These are phyloP conservation scores for Diaporthe citriasiana DNA, from an alignment of 2,329 filamentous ascomycete genomes.

Conservation along the genomic window DNA sequence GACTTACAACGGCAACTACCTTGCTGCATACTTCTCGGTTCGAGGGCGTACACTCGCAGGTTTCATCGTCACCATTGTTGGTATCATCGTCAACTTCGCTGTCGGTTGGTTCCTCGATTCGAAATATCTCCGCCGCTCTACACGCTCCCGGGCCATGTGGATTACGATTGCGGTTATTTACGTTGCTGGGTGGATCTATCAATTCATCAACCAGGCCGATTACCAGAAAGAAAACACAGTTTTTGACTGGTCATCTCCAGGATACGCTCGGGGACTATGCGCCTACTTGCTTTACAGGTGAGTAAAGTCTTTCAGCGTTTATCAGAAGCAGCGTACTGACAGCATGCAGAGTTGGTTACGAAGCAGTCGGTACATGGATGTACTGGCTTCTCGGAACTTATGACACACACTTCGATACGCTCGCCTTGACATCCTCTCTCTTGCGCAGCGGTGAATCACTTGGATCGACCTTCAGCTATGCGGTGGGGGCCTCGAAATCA, in stretches of 20 bases:
- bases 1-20: conserved; percentile 44
- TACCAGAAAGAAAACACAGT: conserved; percentile 35
- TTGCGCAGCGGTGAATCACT: conserved; percentile 27
- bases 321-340: background rate
- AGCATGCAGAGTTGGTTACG: background rate
- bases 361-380: conserved; percentile 22
- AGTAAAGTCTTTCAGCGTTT: background rate
- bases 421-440: conserved; percentile 17
- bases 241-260: conserved; percentile 26
- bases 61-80: conserved; percentile 58
- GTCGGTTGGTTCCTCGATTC: conserved; percentile 42
- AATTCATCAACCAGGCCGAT: conserved; percentile 38
- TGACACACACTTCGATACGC: conserved; percentile 24
- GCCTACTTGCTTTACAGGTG: conserved; percentile 21
- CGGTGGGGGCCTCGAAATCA: conserved; percentile 12
- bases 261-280: background rate
- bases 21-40: conserved; percentile 43
- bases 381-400: conserved; percentile 27
- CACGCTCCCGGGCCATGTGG: conserved; percentile 40
- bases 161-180: conserved; percentile 36
- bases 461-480: conserved; percentile 15
- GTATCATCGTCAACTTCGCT: conserved; percentile 39
- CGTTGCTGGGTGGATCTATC: conserved; percentile 40
- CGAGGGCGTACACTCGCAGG: conserved; percentile 45
- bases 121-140: conserved; percentile 37